These are phyloP conservation scores for Pilasporangium apinafurcum DNA, from an alignment of 352 stramenopile genomes.

Conservation along the genomic window DNA sequence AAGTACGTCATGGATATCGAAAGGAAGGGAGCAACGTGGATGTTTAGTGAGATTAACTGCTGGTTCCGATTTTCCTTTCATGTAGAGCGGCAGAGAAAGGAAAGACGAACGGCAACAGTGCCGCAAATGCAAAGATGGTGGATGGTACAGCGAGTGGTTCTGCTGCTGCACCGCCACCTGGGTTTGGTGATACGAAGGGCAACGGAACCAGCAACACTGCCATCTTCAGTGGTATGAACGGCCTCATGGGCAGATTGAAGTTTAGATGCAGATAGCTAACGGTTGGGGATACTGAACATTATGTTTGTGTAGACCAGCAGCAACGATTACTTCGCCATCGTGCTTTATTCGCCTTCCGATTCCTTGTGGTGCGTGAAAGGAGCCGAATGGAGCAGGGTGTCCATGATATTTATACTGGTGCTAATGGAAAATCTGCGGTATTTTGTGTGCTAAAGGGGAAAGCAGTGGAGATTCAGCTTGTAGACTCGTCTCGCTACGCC, in stretches of 20 bases:
- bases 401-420: too few relatives aligned
- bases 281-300: not conserved
- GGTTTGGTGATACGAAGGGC: slow-evolving; percentile 10
- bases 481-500: slow-evolving; percentile 51
- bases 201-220: too few relatives aligned
- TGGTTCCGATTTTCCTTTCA: not conserved
- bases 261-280: too few relatives aligned
- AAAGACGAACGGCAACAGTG: slow-evolving; percentile 11
- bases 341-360: slow-evolving; percentile 75
- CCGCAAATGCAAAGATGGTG: not conserved
- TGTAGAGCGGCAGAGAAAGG: slow-evolving; percentile 1
- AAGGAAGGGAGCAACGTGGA: too few relatives aligned
- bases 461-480: slow-evolving; percentile 60
- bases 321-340: slow-evolving; percentile 70
- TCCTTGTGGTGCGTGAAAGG: slow-evolving; percentile 33
- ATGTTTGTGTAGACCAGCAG: slow-evolving; percentile 30
- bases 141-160: not conserved
- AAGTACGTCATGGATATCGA: slow-evolving; percentile 19
- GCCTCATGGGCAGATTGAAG: too few relatives aligned
- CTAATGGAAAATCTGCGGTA: not conserved
- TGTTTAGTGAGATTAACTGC: not conserved
- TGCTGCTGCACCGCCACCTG: not conserved
- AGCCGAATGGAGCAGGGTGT: not conserved
- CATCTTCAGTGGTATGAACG: too few relatives aligned
- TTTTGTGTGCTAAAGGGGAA: slow-evolving; percentile 35